These are phyloP conservation scores for Endothia cerciana DNA, from an alignment of 2,329 filamentous ascomycete species.

Conservation along the genomic window DNA sequence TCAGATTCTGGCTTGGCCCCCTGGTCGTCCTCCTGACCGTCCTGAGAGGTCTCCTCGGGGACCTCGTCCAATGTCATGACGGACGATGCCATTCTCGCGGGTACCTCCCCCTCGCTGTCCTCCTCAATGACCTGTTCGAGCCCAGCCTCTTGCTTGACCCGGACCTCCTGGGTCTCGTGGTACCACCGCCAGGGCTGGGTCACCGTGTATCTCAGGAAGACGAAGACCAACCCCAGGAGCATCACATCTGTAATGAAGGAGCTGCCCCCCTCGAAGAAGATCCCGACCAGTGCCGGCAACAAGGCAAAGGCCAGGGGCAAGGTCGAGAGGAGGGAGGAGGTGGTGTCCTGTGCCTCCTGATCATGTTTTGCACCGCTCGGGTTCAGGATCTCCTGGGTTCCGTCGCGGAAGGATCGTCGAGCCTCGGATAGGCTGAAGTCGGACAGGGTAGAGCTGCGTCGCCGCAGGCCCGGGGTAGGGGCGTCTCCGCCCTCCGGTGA, in stretches of 20 bases:
- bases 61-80: conserved; percentile 46
- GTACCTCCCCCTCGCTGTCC: conserved; percentile 32
- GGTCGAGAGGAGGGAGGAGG: conserved; percentile 71
- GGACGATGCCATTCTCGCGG: conserved; percentile 33
- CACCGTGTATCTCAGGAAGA: conserved; percentile 93
- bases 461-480: conserved; percentile 44
- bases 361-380: conserved; percentile 45
- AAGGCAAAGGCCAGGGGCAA: conserved; percentile 83
- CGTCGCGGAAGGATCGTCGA: conserved; percentile 66
- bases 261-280: conserved; percentile 84
- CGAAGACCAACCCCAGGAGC: conserved; percentile 75
- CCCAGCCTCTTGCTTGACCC: conserved; percentile 53
- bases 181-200: conserved; percentile 89
- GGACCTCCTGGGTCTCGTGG: conserved; percentile 67
- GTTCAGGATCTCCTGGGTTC: conserved; percentile 68
- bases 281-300: conserved; percentile 80
- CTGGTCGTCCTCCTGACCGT: conserved; percentile 28
- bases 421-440: conserved; percentile 74
- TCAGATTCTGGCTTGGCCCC: conserved; percentile 15
- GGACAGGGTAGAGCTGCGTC: conserved; percentile 79
- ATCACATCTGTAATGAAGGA: conserved; percentile 84
- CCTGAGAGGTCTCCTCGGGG: conserved; percentile 34
- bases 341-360: conserved; percentile 52
- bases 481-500: conserved; percentile 35
- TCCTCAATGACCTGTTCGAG: conserved; percentile 50